A percentile compares a stretch with the other conserved stretches of the same genome.
Conservation (phyloP, 148 eudicot genomes). For the Amaranthus palmeri region DNA sequence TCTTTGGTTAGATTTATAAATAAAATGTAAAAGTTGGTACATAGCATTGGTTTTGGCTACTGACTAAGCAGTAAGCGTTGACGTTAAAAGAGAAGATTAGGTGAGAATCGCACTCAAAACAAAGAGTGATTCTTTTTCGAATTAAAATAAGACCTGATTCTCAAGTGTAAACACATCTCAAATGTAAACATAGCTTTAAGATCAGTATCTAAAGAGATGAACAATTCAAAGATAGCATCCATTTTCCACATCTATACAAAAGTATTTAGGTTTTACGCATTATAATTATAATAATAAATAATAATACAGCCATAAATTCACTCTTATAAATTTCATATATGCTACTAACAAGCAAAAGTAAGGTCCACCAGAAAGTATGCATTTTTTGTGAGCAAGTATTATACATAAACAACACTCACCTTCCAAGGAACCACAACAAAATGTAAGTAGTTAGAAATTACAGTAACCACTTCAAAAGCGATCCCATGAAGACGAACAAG, state of each 20-base stretch:
- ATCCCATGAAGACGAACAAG: conserved; percentile 8
- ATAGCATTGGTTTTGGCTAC: no score
- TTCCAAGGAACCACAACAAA: not conserved
- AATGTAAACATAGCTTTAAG: not conserved
- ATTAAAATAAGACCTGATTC: no score
- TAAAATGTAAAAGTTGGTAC: no score
- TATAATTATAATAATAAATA: not conserved
- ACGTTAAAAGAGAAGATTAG: no score
- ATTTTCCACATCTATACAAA: not conserved
- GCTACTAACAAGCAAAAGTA: not conserved
- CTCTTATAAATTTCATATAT: not conserved
- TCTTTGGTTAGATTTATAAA: no score
- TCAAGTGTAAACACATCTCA: not conserved
- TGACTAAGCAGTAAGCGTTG: no score
- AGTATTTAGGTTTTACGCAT: not conserved
- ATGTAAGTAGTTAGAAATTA: not conserved
- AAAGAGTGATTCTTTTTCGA: no score
- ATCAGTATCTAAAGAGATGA: not conserved
- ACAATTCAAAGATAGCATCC: not conserved
- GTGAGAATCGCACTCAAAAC: no score
- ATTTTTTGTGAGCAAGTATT: conserved; percentile 9
- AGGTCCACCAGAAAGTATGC: not conserved
- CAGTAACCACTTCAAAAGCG: conserved; percentile 4
- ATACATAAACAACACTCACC: conserved; percentile 20
- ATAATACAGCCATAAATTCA: conserved; percentile 5